Conservation (phyloP, 2,329 filamentous ascomycete genomes). For the Aureobasidium sp. region DNA sequence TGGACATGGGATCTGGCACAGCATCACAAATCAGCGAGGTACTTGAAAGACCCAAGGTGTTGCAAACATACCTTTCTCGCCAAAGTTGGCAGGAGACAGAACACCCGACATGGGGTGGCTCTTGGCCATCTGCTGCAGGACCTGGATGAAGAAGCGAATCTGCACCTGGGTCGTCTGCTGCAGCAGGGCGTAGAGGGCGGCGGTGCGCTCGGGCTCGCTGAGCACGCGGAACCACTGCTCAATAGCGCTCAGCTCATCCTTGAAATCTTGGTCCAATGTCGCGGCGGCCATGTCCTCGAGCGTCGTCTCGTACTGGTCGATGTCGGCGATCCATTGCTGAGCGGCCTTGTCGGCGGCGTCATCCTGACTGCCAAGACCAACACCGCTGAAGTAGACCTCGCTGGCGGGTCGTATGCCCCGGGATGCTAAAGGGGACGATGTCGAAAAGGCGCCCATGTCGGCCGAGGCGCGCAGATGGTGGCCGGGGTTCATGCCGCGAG, state of each 20-base stretch:
- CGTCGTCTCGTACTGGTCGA: slow-evolving; percentile 98
- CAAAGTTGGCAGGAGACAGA: slow-evolving; percentile 85
- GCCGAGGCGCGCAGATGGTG: slow-evolving; percentile 90
- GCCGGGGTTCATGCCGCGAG: slow-evolving; percentile 66
- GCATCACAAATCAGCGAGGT: not conserved
- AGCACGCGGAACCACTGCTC: slow-evolving; percentile 99
- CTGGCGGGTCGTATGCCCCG: slow-evolving; percentile 86
- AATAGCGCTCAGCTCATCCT: slow-evolving; percentile 96
- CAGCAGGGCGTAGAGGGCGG: slow-evolving; percentile 85
- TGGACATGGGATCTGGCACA: slow-evolving; percentile 81
- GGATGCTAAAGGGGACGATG: slow-evolving; percentile 57
- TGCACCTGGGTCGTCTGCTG: slow-evolving; percentile 99
- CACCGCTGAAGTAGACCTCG: slow-evolving; percentile 80
- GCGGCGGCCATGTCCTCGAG: slow-evolving; percentile 98
- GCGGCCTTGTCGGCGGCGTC: slow-evolving; percentile 89
- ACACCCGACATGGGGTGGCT: slow-evolving; percentile 95
- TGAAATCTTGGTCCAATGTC: slow-evolving; percentile 98
- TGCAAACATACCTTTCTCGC: slow-evolving; percentile 69
- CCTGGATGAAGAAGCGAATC: slow-evolving; percentile 98
- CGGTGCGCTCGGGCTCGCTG: slow-evolving; percentile 92
- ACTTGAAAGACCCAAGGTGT: not conserved
- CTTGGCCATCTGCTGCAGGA: slow-evolving; percentile 98
- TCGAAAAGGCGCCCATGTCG: slow-evolving; percentile 78
- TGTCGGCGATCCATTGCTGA: slow-evolving; percentile 98
- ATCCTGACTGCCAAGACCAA: slow-evolving; percentile 61